A percentile compares a stretch with the other conserved stretches of the same genome.
Evolutionary conservation across 2,329 filamentous ascomycete species (phyloP).

Genomic region (Ceratocystis diversiconidia): DNA sequence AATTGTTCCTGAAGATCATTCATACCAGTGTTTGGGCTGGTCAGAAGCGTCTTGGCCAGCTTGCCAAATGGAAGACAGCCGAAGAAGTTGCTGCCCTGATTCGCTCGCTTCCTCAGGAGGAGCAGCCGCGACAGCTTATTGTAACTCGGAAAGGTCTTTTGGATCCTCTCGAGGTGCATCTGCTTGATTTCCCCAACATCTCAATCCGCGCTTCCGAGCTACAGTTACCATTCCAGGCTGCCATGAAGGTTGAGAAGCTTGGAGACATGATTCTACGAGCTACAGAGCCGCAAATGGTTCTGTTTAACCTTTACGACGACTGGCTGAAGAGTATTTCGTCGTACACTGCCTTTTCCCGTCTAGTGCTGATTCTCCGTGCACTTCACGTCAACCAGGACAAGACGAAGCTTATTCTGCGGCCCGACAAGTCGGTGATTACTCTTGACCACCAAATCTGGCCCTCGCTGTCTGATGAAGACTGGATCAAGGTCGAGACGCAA

Average conservation of each 20-base stretch:
- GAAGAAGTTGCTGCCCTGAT: constrained; percentile 98
- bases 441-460: constrained; percentile 99
- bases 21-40: constrained; percentile 99
- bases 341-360: constrained; percentile 92
- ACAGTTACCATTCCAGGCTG: constrained; percentile 95
- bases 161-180: constrained; percentile 90
- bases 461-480: constrained; percentile 82
- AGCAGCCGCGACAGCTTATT: constrained; percentile 97
- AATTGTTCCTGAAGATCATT: constrained; percentile 97
- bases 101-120: constrained; percentile 86
- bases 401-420: constrained; percentile 86
- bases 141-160: constrained; percentile 94
- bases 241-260: constrained; percentile 99
- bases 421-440: constrained; percentile 96
- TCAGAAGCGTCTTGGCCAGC: constrained; percentile 94
- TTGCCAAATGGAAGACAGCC: constrained; percentile 98
- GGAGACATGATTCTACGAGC: constrained; percentile 97
- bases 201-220: constrained; percentile 94
- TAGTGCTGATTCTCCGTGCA: constrained; percentile 84
- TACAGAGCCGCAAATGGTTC: constrained; percentile 98
- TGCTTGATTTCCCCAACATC: constrained; percentile 98
- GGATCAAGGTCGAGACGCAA: constrained; percentile 98
- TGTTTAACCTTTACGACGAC: constrained; percentile 97
- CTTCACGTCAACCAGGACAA: constrained; percentile 97
- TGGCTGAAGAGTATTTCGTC: constrained; percentile 98